Conservation (phyloP, 1,284 basidiomycete species). For the Tylopilus orsonianus region DNA sequence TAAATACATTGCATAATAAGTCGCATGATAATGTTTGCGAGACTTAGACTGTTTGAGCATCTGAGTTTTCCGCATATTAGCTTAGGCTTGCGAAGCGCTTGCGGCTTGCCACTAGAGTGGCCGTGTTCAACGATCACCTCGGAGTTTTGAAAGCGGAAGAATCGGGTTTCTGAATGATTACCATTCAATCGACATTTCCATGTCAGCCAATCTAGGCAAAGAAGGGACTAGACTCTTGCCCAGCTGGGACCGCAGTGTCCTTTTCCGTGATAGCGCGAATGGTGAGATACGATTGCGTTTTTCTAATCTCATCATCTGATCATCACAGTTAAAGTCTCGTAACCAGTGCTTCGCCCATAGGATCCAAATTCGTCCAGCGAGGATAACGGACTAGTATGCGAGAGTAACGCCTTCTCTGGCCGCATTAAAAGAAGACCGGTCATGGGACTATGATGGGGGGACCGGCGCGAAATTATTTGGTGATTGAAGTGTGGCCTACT, state of each 20-base stretch:
- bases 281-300: not conserved
- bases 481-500: not conserved
- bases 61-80: not conserved
- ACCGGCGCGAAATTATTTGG: not conserved
- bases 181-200: constrained; percentile 20
- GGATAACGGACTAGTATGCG: not conserved
- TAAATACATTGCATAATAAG: constrained; percentile 34
- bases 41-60: constrained; percentile 4
- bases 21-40: constrained; percentile 17
- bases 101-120: no score
- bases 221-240: not conserved
- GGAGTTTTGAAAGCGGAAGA: constrained; percentile 15
- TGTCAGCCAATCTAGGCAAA: constrained; percentile 10
- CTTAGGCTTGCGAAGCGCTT: not conserved
- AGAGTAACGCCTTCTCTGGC: not conserved
- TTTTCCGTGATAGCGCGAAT: constrained; percentile 3
- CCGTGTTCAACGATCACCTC: constrained; percentile 36
- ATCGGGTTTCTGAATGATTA: constrained; percentile 22
- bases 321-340: constrained; percentile 1
- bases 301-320: constrained; percentile 22
- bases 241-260: no score
- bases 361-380: not conserved
- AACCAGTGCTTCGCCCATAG: constrained; percentile 2
- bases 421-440: not conserved
- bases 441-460: not conserved